Conservation (phyloP, 208 protist genomes). For the Naegleria fowleri region DNA sequence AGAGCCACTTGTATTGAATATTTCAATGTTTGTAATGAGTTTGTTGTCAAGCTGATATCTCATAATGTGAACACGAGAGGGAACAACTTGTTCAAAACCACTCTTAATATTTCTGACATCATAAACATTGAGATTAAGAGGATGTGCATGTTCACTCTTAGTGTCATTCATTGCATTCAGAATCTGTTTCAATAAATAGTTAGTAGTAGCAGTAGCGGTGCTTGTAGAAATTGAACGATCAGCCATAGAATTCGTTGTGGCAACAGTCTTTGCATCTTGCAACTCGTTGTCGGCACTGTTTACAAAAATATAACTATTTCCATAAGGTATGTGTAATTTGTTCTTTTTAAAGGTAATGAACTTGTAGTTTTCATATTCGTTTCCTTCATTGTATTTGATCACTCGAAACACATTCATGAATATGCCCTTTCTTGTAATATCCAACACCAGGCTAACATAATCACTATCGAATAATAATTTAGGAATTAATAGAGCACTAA, state of each 20-base stretch:
- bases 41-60: background rate
- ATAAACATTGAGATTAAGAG: background rate
- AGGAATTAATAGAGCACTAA: background rate
- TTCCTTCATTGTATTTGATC: background rate
- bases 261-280: background rate
- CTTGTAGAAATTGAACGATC: background rate
- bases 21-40: background rate
- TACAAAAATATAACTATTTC: background rate
- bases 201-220: no score
- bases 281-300: no score
- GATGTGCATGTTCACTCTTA: background rate
- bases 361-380: background rate
- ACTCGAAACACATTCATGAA: background rate
- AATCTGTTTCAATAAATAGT: no score
- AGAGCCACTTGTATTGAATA: background rate
- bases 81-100: no score
- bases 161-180: background rate
- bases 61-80: background rate
- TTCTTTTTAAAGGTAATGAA: background rate
- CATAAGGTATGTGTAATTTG: background rate
- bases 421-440: background rate
- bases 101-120: background rate
- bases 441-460: background rate
- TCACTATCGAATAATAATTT: background rate
- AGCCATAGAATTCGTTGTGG: background rate